Evolutionary conservation across 2,329 filamentous ascomycete genomes (phyloP).

Genomic region (Coniella vitis): DNA sequence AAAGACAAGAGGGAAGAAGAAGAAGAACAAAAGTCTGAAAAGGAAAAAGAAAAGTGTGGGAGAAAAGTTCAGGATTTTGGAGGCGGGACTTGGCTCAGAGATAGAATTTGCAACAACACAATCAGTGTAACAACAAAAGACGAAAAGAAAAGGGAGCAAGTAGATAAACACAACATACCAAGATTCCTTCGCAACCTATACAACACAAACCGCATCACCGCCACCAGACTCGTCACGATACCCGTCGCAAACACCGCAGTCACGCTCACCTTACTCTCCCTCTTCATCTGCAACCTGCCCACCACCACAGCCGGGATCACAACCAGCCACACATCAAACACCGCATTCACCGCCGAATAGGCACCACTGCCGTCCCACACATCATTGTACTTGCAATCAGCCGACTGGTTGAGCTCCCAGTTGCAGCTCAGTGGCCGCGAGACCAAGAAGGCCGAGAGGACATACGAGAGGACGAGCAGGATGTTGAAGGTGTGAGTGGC

Average conservation of each 20-base stretch:
- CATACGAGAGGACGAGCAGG: slow-evolving; percentile 1
- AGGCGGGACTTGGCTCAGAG: too few species aligned
- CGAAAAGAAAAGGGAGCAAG: background rate
- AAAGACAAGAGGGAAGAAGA: background rate
- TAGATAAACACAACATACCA: background rate
- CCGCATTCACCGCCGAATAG: slow-evolving; percentile 8
- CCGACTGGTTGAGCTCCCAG: slow-evolving; percentile 2
- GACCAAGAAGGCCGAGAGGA: slow-evolving; percentile 2
- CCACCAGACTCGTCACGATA: background rate
- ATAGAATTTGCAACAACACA: too few species aligned
- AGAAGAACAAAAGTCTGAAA: background rate
- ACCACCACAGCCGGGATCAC: slow-evolving; percentile 5
- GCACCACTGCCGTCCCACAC: slow-evolving; percentile 8
- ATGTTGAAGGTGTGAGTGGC: slow-evolving; percentile 4
- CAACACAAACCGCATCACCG: background rate
- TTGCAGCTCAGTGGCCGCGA: slow-evolving; percentile 8
- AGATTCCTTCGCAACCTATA: background rate
- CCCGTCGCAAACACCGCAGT: slow-evolving; percentile 6
- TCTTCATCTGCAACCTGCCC: slow-evolving; percentile 11
- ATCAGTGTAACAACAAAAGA: too few species aligned
- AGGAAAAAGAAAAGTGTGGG: too few species aligned
- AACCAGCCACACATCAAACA: slow-evolving; percentile 9
- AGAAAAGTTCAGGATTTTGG: too few species aligned
- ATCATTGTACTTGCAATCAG: slow-evolving; percentile 6
- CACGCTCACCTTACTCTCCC: background rate